A percentile compares a stretch with the other conserved stretches of the same genome.
Evolutionary conservation across 2,329 filamentous ascomycete genomes (phyloP).

Genomic region (Ceratocystis diversiconidia): DNA sequence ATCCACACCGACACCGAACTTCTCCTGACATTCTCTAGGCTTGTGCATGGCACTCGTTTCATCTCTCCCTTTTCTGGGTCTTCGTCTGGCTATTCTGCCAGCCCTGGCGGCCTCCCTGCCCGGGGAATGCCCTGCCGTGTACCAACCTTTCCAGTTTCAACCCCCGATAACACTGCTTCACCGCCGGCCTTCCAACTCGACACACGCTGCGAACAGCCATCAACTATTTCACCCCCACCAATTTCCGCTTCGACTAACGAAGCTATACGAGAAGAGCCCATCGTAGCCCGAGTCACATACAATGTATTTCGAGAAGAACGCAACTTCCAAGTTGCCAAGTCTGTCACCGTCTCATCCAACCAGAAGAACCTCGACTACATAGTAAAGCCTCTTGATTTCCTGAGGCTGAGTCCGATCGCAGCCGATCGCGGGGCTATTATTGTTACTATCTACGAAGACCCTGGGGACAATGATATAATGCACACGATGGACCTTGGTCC

Average conservation of each 20-base stretch:
- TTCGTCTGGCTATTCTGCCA: slow-evolving; percentile 27
- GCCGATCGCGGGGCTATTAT: slow-evolving; percentile 58
- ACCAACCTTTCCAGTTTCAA: slow-evolving; percentile 12
- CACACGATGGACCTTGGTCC: slow-evolving; percentile 66
- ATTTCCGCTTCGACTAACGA: slow-evolving; percentile 24
- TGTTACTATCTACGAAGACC: slow-evolving; percentile 67
- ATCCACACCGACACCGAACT: not conserved
- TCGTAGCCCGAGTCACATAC: slow-evolving; percentile 70
- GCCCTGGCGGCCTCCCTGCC: slow-evolving; percentile 31
- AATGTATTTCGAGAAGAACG: slow-evolving; percentile 75
- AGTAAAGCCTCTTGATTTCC: slow-evolving; percentile 63
- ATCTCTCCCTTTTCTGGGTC: slow-evolving; percentile 32
- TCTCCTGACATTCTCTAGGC: slow-evolving; percentile 30
- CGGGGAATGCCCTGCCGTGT: slow-evolving; percentile 27
- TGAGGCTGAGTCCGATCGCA: slow-evolving; percentile 53
- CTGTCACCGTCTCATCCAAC: slow-evolving; percentile 55
- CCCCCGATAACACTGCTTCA: slow-evolving; percentile 22
- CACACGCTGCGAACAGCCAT: slow-evolving; percentile 27
- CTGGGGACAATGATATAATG: slow-evolving; percentile 57
- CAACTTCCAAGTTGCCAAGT: slow-evolving; percentile 70
- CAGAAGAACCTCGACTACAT: slow-evolving; percentile 57
- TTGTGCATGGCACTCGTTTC: slow-evolving; percentile 50
- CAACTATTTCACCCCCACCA: slow-evolving; percentile 25
- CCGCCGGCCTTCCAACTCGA: slow-evolving; percentile 26
- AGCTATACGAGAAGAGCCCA: slow-evolving; percentile 39